Conservation (phyloP, 257 asterid genomes). For the Nicotiana paniculata region DNA sequence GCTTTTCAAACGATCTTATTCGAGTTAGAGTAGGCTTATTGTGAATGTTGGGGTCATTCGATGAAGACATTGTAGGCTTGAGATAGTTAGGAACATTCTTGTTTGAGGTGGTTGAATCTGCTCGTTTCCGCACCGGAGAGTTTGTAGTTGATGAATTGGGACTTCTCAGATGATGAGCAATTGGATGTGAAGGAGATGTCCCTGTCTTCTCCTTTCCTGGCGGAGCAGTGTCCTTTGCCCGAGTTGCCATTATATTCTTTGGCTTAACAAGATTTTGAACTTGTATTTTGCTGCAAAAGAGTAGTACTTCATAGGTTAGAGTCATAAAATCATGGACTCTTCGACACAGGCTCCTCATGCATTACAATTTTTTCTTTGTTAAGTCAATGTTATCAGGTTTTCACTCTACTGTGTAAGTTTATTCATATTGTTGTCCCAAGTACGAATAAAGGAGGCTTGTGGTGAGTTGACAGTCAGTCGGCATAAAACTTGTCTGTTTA, state of each 20-base stretch:
- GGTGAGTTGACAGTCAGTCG: not conserved
- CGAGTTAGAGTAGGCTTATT: conserved; percentile 19
- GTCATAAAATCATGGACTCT: not conserved
- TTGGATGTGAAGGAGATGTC: conserved; percentile 32
- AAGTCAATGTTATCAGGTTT: not conserved
- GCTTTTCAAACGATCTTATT: conserved; percentile 57
- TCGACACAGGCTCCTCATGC: not conserved
- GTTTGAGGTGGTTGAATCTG: conserved; percentile 19
- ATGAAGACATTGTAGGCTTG: conserved; percentile 36
- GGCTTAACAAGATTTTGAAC: not conserved
- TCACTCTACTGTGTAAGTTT: not conserved
- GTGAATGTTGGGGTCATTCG: conserved; percentile 12
- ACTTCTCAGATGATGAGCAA: conserved; percentile 11
- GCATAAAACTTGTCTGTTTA: not conserved
- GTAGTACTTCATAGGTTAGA: not conserved
- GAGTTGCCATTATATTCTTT: conserved; percentile 42
- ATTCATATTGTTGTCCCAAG: not conserved
- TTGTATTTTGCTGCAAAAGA: conserved; percentile 3
- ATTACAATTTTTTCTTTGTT: not conserved
- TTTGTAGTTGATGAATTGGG: conserved; percentile 21
- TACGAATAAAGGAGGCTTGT: not conserved
- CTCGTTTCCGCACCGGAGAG: conserved; percentile 20
- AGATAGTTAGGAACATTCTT: conserved; percentile 47
- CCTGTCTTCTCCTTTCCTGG: conserved; percentile 51
- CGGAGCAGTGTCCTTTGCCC: conserved; percentile 26